Percentiles rank a stretch among this genome's conserved stretches.
These are phyloP conservation scores for Apocynum venetum DNA, from an alignment of 257 asterid species.

Conservation along the genomic window DNA sequence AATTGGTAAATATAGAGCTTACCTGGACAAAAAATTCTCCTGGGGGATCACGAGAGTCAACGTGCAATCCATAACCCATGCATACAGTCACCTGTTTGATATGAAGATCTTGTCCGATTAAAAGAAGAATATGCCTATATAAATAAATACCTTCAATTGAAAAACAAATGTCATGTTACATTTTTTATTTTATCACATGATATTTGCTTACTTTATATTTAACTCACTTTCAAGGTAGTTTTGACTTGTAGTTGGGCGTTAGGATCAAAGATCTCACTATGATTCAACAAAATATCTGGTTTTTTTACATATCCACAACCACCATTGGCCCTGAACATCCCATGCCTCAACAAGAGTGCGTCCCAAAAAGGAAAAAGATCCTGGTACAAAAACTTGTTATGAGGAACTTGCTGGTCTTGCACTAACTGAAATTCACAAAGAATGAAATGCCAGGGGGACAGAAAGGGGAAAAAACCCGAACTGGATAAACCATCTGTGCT, in stretches of 20 bases:
- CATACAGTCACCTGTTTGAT: conserved; percentile 65
- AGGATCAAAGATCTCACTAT: conserved; percentile 62
- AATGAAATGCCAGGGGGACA: background rate
- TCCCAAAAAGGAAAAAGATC: conserved; percentile 50
- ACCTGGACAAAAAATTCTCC: conserved; percentile 90
- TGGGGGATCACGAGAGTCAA: conserved; percentile 67
- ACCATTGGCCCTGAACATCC: conserved; percentile 89
- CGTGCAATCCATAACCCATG: conserved; percentile 98
- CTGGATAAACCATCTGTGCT: conserved; percentile 72
- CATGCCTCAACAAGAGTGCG: conserved; percentile 94
- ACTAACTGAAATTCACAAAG: background rate
- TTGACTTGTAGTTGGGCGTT: conserved; percentile 44
- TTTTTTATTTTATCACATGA: too few species aligned
- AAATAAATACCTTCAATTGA: too few species aligned
- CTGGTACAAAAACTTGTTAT: conserved; percentile 35
- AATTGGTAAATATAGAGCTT: conserved; percentile 15
- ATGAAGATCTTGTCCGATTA: conserved; percentile 9
- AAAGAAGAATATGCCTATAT: too few species aligned
- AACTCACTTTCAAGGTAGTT: conserved; percentile 67
- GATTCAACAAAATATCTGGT: conserved; percentile 60
- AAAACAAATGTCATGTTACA: too few species aligned
- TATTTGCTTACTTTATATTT: background rate
- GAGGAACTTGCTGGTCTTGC: background rate
- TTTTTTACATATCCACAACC: conserved; percentile 89
- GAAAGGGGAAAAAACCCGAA: background rate